Evolutionary conservation across 352 stramenopile species (phyloP), one percentile per base, ranked within the genome.

Genomic region (Pythium biforme): DNA sequence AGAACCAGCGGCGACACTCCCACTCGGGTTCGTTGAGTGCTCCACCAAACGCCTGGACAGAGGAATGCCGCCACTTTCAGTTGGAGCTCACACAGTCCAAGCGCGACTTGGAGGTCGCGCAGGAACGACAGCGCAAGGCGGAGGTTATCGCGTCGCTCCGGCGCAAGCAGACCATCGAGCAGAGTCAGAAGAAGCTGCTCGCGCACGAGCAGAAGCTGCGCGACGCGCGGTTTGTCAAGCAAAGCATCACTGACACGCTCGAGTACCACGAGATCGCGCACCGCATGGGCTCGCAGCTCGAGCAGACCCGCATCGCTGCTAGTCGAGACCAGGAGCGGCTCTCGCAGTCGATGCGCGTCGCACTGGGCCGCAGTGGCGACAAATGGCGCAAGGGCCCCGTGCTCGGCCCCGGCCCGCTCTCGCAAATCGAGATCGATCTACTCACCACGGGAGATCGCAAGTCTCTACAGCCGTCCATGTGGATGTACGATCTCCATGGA

Each of bases 401-500:
- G 25, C 40, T 87, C 10, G 76, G 77, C 0, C 37, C 76, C 7
- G 78, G 78, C 0, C 77, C 77, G 15, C 66, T 81, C 17, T 85
- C 76, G 0, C 75, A 78, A 41, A 68, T 69, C 15, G 75, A 87
- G 34, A 72, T 81, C 5, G 64, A 86, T 39, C 34, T 79, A 15
- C 63, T 61, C 3, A 60, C 49, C 9, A 39, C n/a, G 26, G 19
- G 29, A 7, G 23, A 39, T 27, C 31, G 31, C 7, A 45, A 49
- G 3, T 33, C 34, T 4, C 14, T 7, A 48, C n/a, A 59, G 10
- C 4, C 27, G 6, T 37, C 45, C 1, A 62, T 61, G 61, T 62
- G 46, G 45, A 73, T 89, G 41, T 91, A 89, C 55, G 82, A 91
- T 64, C 75, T 88, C 9, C 76, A 92, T 12, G 82, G 82, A 2